Conservation (phyloP, 305 asterid species). For the Coffea humblotiana region DNA sequence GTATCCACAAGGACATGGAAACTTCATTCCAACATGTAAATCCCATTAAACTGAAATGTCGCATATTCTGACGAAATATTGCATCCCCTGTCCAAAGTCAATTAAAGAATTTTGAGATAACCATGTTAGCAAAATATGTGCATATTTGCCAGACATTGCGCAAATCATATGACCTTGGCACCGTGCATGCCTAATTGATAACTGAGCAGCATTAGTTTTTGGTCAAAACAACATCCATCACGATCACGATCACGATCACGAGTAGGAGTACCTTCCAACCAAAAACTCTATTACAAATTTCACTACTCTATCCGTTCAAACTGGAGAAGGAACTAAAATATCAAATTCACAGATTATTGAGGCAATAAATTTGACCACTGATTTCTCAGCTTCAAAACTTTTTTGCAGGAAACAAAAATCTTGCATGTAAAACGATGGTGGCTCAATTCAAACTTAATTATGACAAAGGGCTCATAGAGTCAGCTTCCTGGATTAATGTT, state of each 20-base stretch:
- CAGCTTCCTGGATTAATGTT: conserved; percentile 21
- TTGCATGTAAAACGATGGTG: conserved; percentile 21
- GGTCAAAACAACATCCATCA: conserved; percentile 15
- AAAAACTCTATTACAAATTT: conserved; percentile 16
- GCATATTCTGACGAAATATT: neutral
- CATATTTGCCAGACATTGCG: neutral
- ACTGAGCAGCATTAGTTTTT: neutral
- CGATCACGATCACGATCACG: neutral
- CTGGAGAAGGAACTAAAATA: conserved; percentile 20
- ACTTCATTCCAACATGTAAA: too few species aligned
- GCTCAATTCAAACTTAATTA: conserved; percentile 20
- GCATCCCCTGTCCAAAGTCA: neutral
- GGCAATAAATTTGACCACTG: conserved; percentile 31
- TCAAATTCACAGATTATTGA: conserved; percentile 34
- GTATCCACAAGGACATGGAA: too few species aligned
- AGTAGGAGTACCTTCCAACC: conserved; percentile 9
- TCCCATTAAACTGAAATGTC: neutral
- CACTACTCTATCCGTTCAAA: conserved; percentile 10
- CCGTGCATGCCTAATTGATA: neutral
- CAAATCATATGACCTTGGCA: neutral
- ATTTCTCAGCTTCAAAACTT: conserved; percentile 45
- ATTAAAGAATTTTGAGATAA: neutral
- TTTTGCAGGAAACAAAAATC: conserved; percentile 34
- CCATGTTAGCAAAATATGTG: too few species aligned
- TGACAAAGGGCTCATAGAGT: conserved; percentile 14